phyloP scores from a whole-genome alignment of 495 filamentous ascomycete genomes.

The Neurospora discreta region DNA sequence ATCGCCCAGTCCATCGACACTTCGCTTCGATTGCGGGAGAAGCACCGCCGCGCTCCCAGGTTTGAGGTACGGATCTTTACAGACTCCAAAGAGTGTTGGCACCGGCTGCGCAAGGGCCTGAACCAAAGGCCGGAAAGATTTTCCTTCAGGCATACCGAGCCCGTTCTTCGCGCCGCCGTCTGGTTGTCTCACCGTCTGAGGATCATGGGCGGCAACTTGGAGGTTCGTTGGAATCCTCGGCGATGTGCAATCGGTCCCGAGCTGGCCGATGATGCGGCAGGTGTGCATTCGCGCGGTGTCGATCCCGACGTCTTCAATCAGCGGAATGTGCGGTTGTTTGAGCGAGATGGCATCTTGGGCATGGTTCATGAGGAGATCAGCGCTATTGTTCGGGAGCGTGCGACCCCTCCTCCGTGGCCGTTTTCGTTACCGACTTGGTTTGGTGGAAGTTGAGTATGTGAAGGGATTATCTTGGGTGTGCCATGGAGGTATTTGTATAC shows the following conservation, averaged over 20 bases:
- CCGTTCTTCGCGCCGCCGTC: not conserved
- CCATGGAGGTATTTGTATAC: no score
- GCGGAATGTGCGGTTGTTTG: not conserved
- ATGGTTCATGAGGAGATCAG: not conserved
- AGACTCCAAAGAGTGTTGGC: not conserved
- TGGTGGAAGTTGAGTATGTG: no score
- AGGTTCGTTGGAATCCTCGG: not conserved
- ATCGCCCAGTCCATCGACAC: not conserved
- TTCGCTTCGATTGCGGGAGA: not conserved
- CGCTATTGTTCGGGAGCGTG: not conserved
- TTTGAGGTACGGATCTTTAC: not conserved
- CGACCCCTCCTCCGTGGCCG: not conserved
- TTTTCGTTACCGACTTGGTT: not conserved
- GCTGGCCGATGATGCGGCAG: not conserved
- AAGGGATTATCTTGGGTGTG: no score
- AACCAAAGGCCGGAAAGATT: not conserved
- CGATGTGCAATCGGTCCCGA: not conserved
- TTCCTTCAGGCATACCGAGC: not conserved
- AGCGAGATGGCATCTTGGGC: not conserved
- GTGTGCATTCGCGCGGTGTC: not conserved
- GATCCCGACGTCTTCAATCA: not conserved
- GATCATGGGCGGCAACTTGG: rapidly evolving
- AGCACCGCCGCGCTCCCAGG: not conserved
- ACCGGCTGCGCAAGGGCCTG: not conserved
- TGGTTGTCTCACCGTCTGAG: not conserved